Evolutionary conservation across 352 stramenopile genomes (phyloP), one percentile per base, ranked within the genome.

Genomic region (Phytophthora rubi): DNA sequence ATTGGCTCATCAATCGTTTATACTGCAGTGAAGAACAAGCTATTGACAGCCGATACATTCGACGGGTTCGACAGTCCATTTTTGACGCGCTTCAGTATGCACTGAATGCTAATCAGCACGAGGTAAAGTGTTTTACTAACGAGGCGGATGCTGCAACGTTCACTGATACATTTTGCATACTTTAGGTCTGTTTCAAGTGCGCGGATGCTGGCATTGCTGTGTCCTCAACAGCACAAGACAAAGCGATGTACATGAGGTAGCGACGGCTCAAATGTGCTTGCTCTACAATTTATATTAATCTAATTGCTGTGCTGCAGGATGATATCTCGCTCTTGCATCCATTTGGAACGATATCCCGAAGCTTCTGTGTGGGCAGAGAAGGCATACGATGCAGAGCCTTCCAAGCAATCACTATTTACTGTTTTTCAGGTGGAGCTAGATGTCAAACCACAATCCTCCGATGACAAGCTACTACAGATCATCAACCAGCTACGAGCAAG

Each of bases 221-320:
- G 3, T 52, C 73, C 12, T 69, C 72, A 54, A 59, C 49, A 37
- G 35, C 53, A 57, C 54, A 81, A 28, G 60, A 84, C 21, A 76
- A 83, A 53, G 69, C 76, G 12, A 80, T 75, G 12, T 92, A 89
- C 65, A 82, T 85, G 72, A 81, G 86, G 86, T 92, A 77, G 47
- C 8, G 18, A 58, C 28, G 9, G 2, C 26, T 48, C 37, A 49
- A 35, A 21, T 53, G 10, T 4, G 13, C 37, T 58, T 51, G 18
- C 2, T 21, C 9, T 53, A 33, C 32, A 37, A 28, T 16, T 35
- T 39, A 42, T 53, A 32, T 63, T 63, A 32, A 65, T 16, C 54
- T 28, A 2, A 53, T 6, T 56, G 3, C 23, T 39, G 21, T 32
- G 59, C 23, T 32, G 32, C 42, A 87, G 81, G 33, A 68, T 64